phyloP scores from a whole-genome alignment of 2,329 filamentous ascomycete genomes.

The Verticillium longisporum region DNA sequence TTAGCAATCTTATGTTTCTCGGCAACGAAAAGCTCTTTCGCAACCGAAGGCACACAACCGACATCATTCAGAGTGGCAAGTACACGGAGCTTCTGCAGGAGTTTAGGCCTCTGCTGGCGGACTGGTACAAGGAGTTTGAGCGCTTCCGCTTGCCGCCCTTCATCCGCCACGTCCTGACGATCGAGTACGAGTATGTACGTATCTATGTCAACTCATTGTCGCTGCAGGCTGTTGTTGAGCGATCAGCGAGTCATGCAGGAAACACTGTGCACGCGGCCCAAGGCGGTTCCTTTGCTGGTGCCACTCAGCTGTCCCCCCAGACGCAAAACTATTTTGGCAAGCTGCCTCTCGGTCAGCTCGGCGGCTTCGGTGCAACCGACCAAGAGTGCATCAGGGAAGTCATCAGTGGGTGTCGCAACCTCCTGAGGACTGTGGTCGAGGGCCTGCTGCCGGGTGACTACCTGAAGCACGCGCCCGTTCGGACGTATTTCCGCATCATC shows the following conservation, averaged over 20 bases:
- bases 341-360: constrained; percentile 56
- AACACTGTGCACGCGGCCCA: constrained; percentile 27
- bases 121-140: constrained; percentile 80
- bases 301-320: constrained; percentile 49
- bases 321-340: constrained; percentile 60
- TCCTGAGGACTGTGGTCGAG: constrained; percentile 71
- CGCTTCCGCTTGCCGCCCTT: constrained; percentile 62
- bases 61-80: constrained; percentile 77
- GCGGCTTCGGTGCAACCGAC: constrained; percentile 58
- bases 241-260: constrained; percentile 71
- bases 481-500: constrained; percentile 82
- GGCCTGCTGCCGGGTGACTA: constrained; percentile 68
- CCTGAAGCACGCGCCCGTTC: constrained; percentile 74
- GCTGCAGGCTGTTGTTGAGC: constrained; percentile 88
- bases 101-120: constrained; percentile 69
- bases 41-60: constrained; percentile 79
- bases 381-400: constrained; percentile 71
- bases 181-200: constrained; percentile 92
- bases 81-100: constrained; percentile 77
- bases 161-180: constrained; percentile 71
- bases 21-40: constrained; percentile 86
- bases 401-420: constrained; percentile 68
- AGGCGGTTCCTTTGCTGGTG: constrained; percentile 23
- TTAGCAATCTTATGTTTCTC: constrained; percentile 86
- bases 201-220: constrained; percentile 94